Evolutionary conservation across 192 early-diverging fungal genomes (phyloP), one percentile per base, ranked within the genome.

Genomic region (Coemansia umbellata): DNA sequence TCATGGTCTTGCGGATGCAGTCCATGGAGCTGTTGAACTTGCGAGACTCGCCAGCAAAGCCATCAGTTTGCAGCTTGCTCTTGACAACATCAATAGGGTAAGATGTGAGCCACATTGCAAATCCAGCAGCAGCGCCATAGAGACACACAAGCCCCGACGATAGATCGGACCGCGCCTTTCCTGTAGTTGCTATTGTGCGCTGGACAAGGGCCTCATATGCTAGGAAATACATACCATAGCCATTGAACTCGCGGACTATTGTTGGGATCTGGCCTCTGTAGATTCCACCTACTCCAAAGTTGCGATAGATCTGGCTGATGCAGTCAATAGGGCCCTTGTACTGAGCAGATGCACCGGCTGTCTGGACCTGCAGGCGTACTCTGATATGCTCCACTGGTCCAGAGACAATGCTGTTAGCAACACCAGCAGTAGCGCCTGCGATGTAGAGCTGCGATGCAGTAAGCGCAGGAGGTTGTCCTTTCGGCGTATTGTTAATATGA

Each of bases 331-430:
- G 95, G 0, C 95, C 88, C 40, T 66, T 70, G 66, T 81, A 88
- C 39, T 69, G 71, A 8, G 73, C 74, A 3, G 75, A 66, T 0
- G 78, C 54, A 15, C 78, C 72, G 3, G 82, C 78, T 3, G 85
- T 85, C 73, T 98, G 95, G 7, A 95, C 91, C 64, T 98, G 95
- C 47, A 98, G 82, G 43, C 95, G 85, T 18, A 89, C 94, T 55
- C 95, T 82, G 58, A 98, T 89, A 54, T 98, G 95, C 73, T 98
- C 95, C 26, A 98, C 92, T 5, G 95, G 95, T 1, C 93, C 85
- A 7, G 85, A 93, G 2, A 98, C 76, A 13, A 95, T 63, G 23
- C 90, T 91, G 78, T 95, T 95, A 35, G 92, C 89, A 7, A 92
- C 69, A 43, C 95, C 95, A 26, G 88, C 86, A 0, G 82, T 79